Evolutionary conservation across 2,329 filamentous ascomycete genomes (phyloP), one percentile per base, ranked within the genome.

Genomic region (Xylogone sp.): DNA sequence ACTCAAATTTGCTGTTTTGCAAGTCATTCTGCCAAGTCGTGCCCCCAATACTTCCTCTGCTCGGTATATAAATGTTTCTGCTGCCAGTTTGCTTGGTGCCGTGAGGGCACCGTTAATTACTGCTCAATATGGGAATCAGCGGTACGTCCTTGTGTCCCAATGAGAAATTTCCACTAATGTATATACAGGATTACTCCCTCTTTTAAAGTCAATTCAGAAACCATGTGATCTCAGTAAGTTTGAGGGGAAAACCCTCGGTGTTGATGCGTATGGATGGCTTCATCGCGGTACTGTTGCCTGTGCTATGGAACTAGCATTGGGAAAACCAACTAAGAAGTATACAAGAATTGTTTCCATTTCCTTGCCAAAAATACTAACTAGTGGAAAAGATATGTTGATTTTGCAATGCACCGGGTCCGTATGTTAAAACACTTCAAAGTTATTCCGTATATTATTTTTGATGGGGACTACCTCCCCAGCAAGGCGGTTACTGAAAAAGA

Each of bases 211-310:
- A 44, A 97, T 99, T 50, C 94, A 99, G 54, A 91, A 88, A 65
- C 88, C 88, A 65, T 88, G 83, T 47, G 88, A 90, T 61, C 77
- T 99, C 54, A 95, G 91, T 68, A 91, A 91, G 64, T 97, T 88
- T 69, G 75, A 81, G 12, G 94, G 93, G 48, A 86, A 96, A 71
- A 96, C 88, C 1, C 80, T 99, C 45, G 95, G 88, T n/a, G 86
- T 99, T 31, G 94, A 99, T 69, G 93, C 88, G 52, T 99, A 99
- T 77, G 94, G 93, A 68, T 99, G 95, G 94, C 84, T 99, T 50
- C 94, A 99, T 70, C 87, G 94, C 60, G 95, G 92, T 49, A 91
- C 91, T 45, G 86, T 95, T 58, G 82, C 89, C 46, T 97, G 93
- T 74, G 90, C 93, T 56, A 83, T 94, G 63, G 94, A 97, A 63